Evolutionary conservation across 371 early-diverging fungal genomes (phyloP).

Genomic region (Circinella umbellata): DNA sequence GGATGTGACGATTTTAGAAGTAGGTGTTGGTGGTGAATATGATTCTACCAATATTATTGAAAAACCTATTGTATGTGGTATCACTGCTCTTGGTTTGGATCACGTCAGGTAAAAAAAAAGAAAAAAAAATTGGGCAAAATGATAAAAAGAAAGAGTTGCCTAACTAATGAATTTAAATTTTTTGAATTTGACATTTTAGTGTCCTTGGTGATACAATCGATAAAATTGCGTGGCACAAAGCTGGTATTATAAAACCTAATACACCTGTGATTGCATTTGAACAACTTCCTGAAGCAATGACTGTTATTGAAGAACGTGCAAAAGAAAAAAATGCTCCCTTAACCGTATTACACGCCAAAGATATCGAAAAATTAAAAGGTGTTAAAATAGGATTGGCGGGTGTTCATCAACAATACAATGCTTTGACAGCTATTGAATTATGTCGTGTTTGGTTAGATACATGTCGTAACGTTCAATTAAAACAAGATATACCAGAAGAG

Average conservation of each 20-base stretch:
- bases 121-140: no score
- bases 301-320: conserved; percentile 73
- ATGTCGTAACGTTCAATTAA: conserved; percentile 33
- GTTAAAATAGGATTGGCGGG: conserved; percentile 68
- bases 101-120: conserved; percentile 50
- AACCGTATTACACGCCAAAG: conserved; percentile 17
- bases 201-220: conserved; percentile 77
- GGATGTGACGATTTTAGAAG: conserved; percentile 82
- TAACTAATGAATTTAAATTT: no score
- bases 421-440: conserved; percentile 77
- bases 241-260: conserved; percentile 85
- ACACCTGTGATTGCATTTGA: conserved; percentile 75
- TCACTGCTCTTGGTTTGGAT: conserved; percentile 85
- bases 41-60: conserved; percentile 85
- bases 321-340: conserved; percentile 56
- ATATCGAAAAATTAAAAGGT: conserved; percentile 17
- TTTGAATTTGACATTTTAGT: neutral
- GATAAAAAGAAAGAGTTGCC: no score
- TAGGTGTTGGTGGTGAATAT: conserved; percentile 86
- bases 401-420: conserved; percentile 85
- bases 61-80: conserved; percentile 76
- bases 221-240: conserved; percentile 94
- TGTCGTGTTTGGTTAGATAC: conserved; percentile 66
- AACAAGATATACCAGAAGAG: conserved; percentile 46
- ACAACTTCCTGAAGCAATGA: conserved; percentile 74